phyloP scores from a whole-genome alignment of 805 yeast species.

The Candida sphagnicola region DNA sequence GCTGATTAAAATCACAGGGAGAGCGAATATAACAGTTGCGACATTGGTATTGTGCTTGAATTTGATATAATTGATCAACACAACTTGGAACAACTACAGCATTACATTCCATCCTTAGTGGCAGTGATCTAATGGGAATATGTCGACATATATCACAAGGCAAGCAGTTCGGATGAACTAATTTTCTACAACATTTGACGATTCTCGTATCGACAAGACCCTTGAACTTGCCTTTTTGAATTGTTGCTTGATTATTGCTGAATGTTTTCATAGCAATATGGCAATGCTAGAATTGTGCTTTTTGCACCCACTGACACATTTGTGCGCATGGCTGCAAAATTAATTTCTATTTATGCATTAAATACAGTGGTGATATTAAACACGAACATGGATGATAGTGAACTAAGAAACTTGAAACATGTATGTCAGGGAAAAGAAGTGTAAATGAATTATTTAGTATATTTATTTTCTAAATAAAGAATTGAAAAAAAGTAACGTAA shows the following conservation, averaged over 20 bases:
- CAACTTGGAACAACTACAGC: no score
- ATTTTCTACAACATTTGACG: slow-evolving; percentile 12
- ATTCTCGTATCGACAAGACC: slow-evolving; percentile 18
- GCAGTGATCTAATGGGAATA: slow-evolving; percentile 10
- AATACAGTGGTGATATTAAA: no score
- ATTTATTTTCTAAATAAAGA: background rate
- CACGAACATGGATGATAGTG: no score
- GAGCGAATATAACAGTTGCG: no score
- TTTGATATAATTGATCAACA: no score
- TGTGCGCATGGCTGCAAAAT: background rate
- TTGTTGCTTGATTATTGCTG: background rate
- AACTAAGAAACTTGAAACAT: no score
- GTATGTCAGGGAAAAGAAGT: no score
- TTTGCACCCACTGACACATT: background rate
- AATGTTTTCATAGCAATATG: background rate
- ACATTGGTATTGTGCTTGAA: background rate
- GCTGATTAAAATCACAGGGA: no score
- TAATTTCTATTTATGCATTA: no score
- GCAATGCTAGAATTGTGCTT: slow-evolving; percentile 2
- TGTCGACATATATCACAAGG: slow-evolving; percentile 10
- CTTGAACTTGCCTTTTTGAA: slow-evolving; percentile 16
- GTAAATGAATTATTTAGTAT: slow-evolving; percentile 9
- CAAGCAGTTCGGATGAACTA: slow-evolving; percentile 4
- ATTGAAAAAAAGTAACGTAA: slow-evolving; percentile 1
- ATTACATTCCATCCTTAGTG: slow-evolving; percentile 4